phyloP scores from a whole-genome alignment of 768 basidiomycete species.

The Podaxis rugospora region DNA sequence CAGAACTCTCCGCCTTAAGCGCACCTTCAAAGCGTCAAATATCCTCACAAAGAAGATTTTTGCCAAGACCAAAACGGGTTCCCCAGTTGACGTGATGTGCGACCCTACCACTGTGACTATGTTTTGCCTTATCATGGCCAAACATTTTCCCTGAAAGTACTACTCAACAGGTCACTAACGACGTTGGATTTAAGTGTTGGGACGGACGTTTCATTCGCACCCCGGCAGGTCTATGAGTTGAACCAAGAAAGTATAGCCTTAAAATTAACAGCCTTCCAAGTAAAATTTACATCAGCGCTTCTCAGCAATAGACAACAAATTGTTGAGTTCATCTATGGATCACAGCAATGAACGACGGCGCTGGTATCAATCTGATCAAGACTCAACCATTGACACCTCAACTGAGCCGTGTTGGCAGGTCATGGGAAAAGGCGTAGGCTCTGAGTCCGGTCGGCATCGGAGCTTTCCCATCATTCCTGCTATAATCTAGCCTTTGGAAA shows the following conservation, averaged over 20 bases:
- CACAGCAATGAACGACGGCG: not conserved
- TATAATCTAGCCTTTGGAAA: not conserved
- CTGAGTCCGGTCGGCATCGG: not conserved
- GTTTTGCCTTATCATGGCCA: not conserved
- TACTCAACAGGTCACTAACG: conserved; percentile 30
- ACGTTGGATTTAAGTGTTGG: conserved; percentile 49
- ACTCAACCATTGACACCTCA: not conserved
- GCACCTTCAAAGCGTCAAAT: conserved; percentile 34
- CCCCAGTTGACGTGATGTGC: conserved; percentile 49
- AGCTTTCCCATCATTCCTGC: not conserved
- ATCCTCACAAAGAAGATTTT: conserved; percentile 45
- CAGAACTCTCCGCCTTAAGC: not conserved
- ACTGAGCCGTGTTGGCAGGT: not conserved
- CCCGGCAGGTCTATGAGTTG: conserved; percentile 19
- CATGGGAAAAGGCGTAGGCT: not conserved
- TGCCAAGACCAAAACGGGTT: conserved; percentile 39
- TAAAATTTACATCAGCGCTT: not conserved
- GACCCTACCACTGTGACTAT: conserved; percentile 41
- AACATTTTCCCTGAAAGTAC: not conserved
- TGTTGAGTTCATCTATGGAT: not conserved
- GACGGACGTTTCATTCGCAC: conserved; percentile 42
- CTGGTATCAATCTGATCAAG: not conserved
- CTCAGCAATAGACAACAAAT: not conserved
- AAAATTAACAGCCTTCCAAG: not conserved
- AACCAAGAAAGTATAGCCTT: not conserved